Evolutionary conservation across 2,329 filamentous ascomycete species (phyloP), one percentile per base, ranked within the genome.

Genomic region (Pseudogymnoascus sp.): DNA sequence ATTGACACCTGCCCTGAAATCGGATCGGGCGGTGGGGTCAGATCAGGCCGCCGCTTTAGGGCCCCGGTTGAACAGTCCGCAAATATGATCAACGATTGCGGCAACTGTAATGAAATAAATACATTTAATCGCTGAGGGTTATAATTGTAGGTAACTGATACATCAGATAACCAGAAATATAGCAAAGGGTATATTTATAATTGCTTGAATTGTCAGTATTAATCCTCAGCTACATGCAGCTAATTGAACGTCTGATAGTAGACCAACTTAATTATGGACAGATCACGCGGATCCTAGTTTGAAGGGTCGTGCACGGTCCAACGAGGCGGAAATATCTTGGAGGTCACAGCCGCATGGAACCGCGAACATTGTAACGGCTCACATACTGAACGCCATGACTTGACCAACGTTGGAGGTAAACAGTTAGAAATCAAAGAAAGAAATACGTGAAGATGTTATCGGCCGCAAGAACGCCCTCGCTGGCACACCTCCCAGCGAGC

Each of bases 401-500:
- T 55, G 49, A 55, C 29, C n/a, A 33, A 55, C 49, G 14, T 21
- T 55, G 49, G 29, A 55, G 12, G 49, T 19, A 55, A 55, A 55
- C 49, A 55, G 12, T 33, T 55, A 55, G 4, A 55, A 21, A 38
- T 45, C 4, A 14, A 60, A 16, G 35, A 52, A 16, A 41, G 6
- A 61, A 63, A 23, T 41, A 52, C 21, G 21, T 23, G 23, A 21
- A 21, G 19, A 70, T 71, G 68, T 67, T 65, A 61, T 65, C 65
- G n/a, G 16, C 68, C 6, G 60, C 43, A 31, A 63, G 67, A 55
- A 45, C 67, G 67, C 33, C 64, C 70, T 67, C 69, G 74, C 68
- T 73, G 74, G 65, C 72, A 69, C 63, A 71, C 70, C 63, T 72
- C 73, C 72, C 75, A 74, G 65, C 72, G 68, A 31, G 69, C n/a